Percentiles rank a stretch among this genome's conserved stretches.
Conservation (phyloP, 345 rosid species). For the Trapa incisa region DNA sequence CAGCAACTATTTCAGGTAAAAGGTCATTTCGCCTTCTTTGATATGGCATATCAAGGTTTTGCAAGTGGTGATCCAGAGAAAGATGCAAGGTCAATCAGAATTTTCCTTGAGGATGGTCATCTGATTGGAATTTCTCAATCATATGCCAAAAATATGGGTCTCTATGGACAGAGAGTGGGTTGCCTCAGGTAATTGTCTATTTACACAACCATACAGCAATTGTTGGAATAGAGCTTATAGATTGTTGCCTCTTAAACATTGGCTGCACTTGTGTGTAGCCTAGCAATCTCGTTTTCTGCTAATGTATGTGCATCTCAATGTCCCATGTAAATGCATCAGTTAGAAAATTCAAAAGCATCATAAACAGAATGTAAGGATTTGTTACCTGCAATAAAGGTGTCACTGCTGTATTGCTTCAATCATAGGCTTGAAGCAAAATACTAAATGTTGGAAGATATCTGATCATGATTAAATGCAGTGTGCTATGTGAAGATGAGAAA, state of each 20-base stretch:
- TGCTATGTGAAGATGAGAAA: conserved; percentile 72
- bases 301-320: not conserved
- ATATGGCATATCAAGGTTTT: conserved; percentile 99
- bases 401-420: not conserved
- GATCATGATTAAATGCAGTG: conserved; percentile 23
- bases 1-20: conserved; percentile 37
- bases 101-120: conserved; percentile 89
- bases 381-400: not conserved
- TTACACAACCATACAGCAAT: not conserved
- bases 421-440: not conserved
- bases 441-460: not conserved
- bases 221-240: not conserved
- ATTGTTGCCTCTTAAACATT: not conserved
- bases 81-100: conserved; percentile 89
- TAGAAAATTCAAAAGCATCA: not conserved
- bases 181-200: conserved; percentile 62
- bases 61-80: conserved; percentile 93
- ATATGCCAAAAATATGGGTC: conserved; percentile 98
- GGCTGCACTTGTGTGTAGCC: not conserved
- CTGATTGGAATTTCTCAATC: conserved; percentile 85
- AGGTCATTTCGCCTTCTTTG: conserved; percentile 84
- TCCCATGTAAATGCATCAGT: not conserved
- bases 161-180: conserved; percentile 95
- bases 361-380: not conserved
- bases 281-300: not conserved